Base-by-base conservation (phyloP, 192 early-diverging fungal species). In the Podila minutissima region DNA sequence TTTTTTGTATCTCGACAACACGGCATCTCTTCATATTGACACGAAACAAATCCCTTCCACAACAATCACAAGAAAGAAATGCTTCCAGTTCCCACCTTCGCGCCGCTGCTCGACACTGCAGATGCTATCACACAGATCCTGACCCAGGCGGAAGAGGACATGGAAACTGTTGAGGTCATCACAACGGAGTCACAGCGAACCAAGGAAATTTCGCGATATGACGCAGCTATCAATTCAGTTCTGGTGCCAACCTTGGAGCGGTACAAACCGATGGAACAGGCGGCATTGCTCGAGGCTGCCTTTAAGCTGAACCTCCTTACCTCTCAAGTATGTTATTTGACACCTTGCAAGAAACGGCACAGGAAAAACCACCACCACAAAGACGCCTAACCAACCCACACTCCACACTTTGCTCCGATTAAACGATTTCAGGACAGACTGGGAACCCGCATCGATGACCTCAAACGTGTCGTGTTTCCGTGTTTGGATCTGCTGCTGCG, bases 401-500 rank as follows among this genome's bases (percentile, higher is more conserved):
- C 58, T 20, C 29, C 24, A 53, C 31, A 62, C 28, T 24, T 48
- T 41, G 32, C 41, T 22, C 37, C 57, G 62, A 55, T 37, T 69
- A 28, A 35, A 10, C 55, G 41, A 31, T 55, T 24, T 22, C 75
- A 76, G 69, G 59, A 75, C 35, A 62, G 69, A 10, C 69, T 76
- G 4, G 82, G 69, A 59, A 59, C 70, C 13, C 5, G 24, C 46
- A 62, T 75, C 20, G 37, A 1, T 8, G 41, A 59, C 5, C 74
- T 75, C 37, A 69, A 64, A 41, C 64, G 66, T 17, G 60, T 69
- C 13, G 53, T 72, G 37, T 75, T 76, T 62, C 50, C 59, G 17
- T 83, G 82, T 33, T 65, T 76, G 22, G 74, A 83, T 60, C 59
- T 83, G 35, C 28, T 76, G 38, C 19, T 83, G 29, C 69, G 82